Conservation (phyloP, 176 grass and related monocot species). For the Hsuehochloa calcarea region DNA sequence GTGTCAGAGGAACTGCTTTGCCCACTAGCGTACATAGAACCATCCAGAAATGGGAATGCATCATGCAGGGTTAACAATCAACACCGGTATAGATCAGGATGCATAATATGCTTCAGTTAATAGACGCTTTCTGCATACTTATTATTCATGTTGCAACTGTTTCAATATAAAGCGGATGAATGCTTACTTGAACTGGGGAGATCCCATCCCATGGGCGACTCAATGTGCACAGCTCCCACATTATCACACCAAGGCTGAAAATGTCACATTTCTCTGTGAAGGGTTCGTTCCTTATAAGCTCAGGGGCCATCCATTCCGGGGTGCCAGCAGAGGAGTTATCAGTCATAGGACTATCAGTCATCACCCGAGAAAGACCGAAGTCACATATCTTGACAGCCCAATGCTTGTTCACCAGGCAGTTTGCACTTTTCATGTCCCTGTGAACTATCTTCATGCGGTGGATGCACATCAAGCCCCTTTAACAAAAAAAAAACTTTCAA, state of each 20-base stretch:
- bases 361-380: slow-evolving; percentile 88
- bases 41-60: slow-evolving; percentile 14
- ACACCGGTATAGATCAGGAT: neutral
- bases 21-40: neutral
- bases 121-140: neutral
- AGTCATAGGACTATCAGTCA: slow-evolving; percentile 64
- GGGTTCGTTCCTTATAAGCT: slow-evolving; percentile 89
- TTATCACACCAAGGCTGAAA: slow-evolving; percentile 96
- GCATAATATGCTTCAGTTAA: neutral
- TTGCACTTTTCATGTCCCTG: slow-evolving; percentile 97
- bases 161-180: neutral
- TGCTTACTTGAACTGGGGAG: slow-evolving; percentile 86
- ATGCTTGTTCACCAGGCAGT: slow-evolving; percentile 97
- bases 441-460: slow-evolving; percentile 98
- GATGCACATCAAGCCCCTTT: slow-evolving; percentile 97
- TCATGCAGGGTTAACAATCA: neutral
- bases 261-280: slow-evolving; percentile 99
- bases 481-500: slow-evolving; percentile 38
- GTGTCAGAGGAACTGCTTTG: neutral
- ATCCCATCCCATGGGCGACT: slow-evolving; percentile 91
- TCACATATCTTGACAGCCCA: slow-evolving; percentile 98
- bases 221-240: slow-evolving; percentile 99
- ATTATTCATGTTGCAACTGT: slow-evolving; percentile 15
- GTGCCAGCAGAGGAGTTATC: slow-evolving; percentile 95
- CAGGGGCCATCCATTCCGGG: slow-evolving; percentile 99